Evolutionary conservation across 805 yeast genomes (phyloP).

Genomic region (Sungouiella thailandica): DNA sequence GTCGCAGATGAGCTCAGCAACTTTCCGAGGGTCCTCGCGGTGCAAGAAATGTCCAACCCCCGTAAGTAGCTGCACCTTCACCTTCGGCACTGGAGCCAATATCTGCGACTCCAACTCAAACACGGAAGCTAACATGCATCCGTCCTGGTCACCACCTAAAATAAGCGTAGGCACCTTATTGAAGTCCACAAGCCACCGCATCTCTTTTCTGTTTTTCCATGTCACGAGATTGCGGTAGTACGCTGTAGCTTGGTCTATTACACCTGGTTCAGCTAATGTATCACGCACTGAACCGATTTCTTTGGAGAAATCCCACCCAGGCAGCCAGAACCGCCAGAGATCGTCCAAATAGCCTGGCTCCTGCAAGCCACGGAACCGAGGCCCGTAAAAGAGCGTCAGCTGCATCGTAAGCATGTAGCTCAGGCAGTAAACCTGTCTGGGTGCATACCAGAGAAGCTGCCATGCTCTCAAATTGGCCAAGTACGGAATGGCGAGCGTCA

Average conservation of each 20-base stretch:
- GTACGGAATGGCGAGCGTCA: constrained; percentile 38
- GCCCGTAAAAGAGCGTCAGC: constrained; percentile 17
- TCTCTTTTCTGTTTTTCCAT: constrained; percentile 8
- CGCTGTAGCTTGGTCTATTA: constrained; percentile 32
- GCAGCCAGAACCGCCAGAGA: constrained; percentile 38
- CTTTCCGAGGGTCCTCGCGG: constrained; percentile 30
- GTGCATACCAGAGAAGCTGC: constrained; percentile 26
- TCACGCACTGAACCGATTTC: constrained; percentile 25
- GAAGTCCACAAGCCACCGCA: constrained; percentile 27
- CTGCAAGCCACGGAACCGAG: constrained; percentile 11
- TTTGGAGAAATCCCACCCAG: constrained; percentile 28
- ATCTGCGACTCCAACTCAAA: constrained; percentile 23
- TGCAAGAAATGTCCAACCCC: constrained; percentile 38
- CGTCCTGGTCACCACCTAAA: constrained; percentile 34
- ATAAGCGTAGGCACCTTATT: constrained; percentile 32
- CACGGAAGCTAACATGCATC: constrained; percentile 30
- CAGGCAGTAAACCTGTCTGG: constrained; percentile 30
- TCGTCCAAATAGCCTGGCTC: constrained; percentile 24
- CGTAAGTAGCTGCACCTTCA: constrained; percentile 20
- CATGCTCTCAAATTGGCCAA: constrained; percentile 22
- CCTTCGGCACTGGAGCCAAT: constrained; percentile 14
- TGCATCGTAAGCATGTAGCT: constrained; percentile 38
- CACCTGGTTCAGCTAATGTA: constrained; percentile 22
- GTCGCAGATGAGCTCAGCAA: constrained; percentile 19
- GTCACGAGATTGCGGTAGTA: constrained; percentile 28